Evolutionary conservation across 805 yeast genomes (phyloP).

Genomic region (Kregervanrija delftensis): DNA sequence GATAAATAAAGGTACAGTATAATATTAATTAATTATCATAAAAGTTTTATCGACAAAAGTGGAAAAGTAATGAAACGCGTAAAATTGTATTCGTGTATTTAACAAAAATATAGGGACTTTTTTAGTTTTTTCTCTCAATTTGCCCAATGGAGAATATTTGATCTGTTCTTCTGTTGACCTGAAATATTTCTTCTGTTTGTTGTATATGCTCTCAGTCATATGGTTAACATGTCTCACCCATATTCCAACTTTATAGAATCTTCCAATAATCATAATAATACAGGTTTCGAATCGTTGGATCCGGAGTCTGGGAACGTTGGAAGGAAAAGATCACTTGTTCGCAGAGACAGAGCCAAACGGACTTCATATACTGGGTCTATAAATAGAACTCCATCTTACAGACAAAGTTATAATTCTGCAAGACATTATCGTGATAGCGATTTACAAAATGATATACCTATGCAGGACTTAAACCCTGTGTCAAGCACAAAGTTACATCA

Average conservation of each 20-base stretch:
- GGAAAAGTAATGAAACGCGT: neutral
- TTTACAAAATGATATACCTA: slow-evolving; percentile 3
- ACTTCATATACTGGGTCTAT: slow-evolving; percentile 3
- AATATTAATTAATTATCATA: neutral
- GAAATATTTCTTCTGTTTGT: too few relatives aligned
- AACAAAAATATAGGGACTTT: too few relatives aligned
- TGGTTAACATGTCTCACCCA: slow-evolving; percentile 8
- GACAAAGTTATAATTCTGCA: slow-evolving; percentile 1
- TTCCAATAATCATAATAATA: neutral
- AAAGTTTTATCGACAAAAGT: neutral
- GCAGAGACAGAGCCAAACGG: slow-evolving; percentile 67
- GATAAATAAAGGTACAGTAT: neutral
- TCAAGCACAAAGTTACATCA: too few relatives aligned
- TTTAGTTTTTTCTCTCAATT: too few relatives aligned
- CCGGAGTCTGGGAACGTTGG: slow-evolving; percentile 29
- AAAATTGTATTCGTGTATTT: neutral
- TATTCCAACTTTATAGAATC: slow-evolving; percentile 7
- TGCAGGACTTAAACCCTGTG: neutral
- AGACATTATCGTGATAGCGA: neutral
- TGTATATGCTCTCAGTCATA: too few relatives aligned
- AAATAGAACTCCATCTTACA: slow-evolving; percentile 3
- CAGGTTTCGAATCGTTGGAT: slow-evolving; percentile 14
- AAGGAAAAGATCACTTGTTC: slow-evolving; percentile 65
- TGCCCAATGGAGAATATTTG: too few relatives aligned
- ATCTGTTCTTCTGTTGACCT: too few relatives aligned